These are phyloP conservation scores for Kitagawia praeruptora DNA, from an alignment of 129 eudicot species.

Conservation along the genomic window DNA sequence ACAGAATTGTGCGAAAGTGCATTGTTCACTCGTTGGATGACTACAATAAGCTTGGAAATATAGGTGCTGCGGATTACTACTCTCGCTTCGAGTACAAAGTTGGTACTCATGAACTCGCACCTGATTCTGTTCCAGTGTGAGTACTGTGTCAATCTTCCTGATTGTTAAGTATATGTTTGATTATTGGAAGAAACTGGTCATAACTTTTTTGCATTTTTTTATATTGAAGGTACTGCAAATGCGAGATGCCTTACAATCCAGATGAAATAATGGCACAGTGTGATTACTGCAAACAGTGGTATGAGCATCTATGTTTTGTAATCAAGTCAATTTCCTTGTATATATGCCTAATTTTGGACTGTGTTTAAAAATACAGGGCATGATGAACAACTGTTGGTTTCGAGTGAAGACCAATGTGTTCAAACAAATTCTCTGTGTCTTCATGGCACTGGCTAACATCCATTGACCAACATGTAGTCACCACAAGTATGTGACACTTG, in stretches of 20 bases:
- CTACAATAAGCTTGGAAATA: constrained; percentile 7
- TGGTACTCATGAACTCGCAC: constrained; percentile 46
- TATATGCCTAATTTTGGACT: too few relatives aligned
- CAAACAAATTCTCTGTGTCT: not conserved
- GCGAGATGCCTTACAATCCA: constrained; percentile 28
- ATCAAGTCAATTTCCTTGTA: not conserved
- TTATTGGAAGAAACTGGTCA: not conserved
- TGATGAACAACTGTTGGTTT: too few relatives aligned
- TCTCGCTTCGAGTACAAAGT: constrained; percentile 63
- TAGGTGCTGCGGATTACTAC: constrained; percentile 55
- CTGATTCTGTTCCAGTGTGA: constrained; percentile 63
- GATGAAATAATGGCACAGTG: constrained; percentile 24
- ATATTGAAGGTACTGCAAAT: constrained; percentile 8
- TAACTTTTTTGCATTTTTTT: not conserved
- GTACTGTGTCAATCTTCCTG: constrained; percentile 2
- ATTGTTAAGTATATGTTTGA: not conserved
- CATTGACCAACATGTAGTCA: not conserved
- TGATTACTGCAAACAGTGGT: too few relatives aligned
- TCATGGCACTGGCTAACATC: not conserved
- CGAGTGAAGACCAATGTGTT: too few relatives aligned
- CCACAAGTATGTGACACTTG: not conserved
- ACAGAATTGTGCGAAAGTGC: too few relatives aligned
- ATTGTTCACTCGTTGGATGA: too few relatives aligned
- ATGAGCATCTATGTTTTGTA: not conserved
- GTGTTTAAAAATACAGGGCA: too few relatives aligned